phyloP scores from a whole-genome alignment of 306 rosid species.

The Pachyrhizus erosus region DNA sequence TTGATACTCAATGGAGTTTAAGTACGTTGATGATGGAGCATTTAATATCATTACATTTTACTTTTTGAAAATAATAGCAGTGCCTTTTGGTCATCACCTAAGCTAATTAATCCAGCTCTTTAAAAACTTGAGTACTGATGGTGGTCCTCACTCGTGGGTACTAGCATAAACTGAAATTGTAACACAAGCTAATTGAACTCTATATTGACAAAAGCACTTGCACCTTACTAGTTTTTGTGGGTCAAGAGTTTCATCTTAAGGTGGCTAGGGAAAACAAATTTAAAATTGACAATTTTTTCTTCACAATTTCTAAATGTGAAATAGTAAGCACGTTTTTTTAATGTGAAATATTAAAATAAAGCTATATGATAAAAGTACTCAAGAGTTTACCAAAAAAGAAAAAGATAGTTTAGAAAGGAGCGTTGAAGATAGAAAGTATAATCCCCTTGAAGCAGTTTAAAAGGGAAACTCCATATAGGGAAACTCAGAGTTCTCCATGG shows the following conservation, averaged over 20 bases:
- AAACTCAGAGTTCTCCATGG: not conserved
- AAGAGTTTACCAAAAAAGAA: not conserved
- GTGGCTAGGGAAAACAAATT: not conserved
- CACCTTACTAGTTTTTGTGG: not conserved
- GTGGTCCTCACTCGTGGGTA: conserved; percentile 8
- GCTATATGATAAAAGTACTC: no score
- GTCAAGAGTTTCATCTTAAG: not conserved
- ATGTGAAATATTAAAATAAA: not conserved
- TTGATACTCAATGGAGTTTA: not conserved
- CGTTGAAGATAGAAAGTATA: not conserved
- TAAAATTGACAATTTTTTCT: not conserved
- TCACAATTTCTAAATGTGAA: not conserved
- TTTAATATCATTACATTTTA: conserved; percentile 2
- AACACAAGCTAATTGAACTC: not conserved
- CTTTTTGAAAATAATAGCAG: not conserved
- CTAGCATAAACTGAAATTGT: not conserved
- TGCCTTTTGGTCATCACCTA: not conserved
- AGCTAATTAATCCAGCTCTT: conserved; percentile 36
- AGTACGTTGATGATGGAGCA: not conserved
- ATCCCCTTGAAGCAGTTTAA: not conserved
- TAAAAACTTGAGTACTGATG: not conserved
- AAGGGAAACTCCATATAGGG: not conserved
- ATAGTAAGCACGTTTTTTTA: not conserved
- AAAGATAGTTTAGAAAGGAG: not conserved
- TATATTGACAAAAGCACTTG: not conserved